Evolutionary conservation across 768 basidiomycete genomes (phyloP).

Genomic region (Suillus plorans): DNA sequence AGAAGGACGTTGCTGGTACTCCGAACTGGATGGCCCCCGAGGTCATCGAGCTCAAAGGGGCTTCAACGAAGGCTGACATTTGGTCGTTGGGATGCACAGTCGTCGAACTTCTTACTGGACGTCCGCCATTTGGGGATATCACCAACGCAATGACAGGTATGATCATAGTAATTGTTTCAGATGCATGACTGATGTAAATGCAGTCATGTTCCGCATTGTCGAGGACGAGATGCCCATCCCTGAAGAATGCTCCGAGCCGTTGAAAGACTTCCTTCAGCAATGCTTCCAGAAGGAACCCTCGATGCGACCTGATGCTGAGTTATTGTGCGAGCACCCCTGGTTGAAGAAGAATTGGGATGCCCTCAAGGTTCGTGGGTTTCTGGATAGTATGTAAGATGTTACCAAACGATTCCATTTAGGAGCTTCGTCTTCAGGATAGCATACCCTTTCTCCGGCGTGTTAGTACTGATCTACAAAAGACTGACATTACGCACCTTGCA

Average conservation of each 20-base stretch:
- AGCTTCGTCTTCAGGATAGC: slow-evolving; percentile 89
- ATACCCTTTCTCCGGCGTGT: slow-evolving; percentile 93
- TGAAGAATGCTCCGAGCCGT: slow-evolving; percentile 68
- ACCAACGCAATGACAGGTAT: slow-evolving; percentile 87
- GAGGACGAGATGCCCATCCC: slow-evolving; percentile 90
- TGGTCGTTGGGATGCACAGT: slow-evolving; percentile 97
- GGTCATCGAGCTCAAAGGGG: slow-evolving; percentile 92
- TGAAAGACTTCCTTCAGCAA: slow-evolving; percentile 76
- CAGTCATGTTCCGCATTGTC: slow-evolving; percentile 97
- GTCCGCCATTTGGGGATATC: slow-evolving; percentile 90
- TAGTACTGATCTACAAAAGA: slow-evolving; percentile 80
- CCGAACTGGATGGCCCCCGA: slow-evolving; percentile 99
- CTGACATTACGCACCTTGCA: slow-evolving; percentile 56
- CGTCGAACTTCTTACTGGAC: slow-evolving; percentile 89
- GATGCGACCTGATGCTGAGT: slow-evolving; percentile 79
- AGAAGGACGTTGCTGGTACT: slow-evolving; percentile 88
- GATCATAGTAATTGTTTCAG: slow-evolving; percentile 20
- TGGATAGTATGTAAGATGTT: background rate
- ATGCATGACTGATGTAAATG: slow-evolving; percentile 10
- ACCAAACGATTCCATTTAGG: slow-evolving; percentile 37
- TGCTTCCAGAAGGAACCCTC: slow-evolving; percentile 91
- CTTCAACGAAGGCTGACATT: slow-evolving; percentile 90
- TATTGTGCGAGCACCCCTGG: slow-evolving; percentile 91
- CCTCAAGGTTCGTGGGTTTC: slow-evolving; percentile 57
- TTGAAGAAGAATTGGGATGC: slow-evolving; percentile 75